Base-by-base conservation (phyloP, 2,329 filamentous ascomycete genomes). In the Aspergillus sp. region DNA sequence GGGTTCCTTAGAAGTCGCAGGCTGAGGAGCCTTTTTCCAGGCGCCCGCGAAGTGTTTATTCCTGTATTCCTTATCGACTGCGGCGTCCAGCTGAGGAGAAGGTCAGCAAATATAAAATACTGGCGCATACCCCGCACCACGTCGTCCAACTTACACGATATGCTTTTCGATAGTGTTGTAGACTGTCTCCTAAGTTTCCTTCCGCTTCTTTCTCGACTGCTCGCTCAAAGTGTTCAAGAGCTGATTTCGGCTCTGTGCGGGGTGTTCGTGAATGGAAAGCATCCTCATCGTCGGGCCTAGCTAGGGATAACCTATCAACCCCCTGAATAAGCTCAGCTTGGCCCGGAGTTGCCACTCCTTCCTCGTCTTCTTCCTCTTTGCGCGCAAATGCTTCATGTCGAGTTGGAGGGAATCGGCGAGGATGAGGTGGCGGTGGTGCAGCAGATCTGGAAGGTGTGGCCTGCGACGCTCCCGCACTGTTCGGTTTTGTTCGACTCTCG, bases 191-290 rank as follows among this genome's bases (percentile, higher is more conserved):
- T 54, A 98, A 82, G 65, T 87, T 95, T 0, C 95, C 95, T 69
- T 91, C 87, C 0, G 84, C 86, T 78, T 99, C 95, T 76, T 89
- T 93, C 77, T 96, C 91, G 59, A 97, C 93, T 3, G 94, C 95
- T 73, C 87, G 87, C 75, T 98, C 95, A 71, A 95, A 98, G 76
- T 97, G 91, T 69, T 98, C 95, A 17, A 99, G 79, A 0, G 95
- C 95, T 11, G 93, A 91, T 23, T 82, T 81, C 4, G 91, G 91
- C 68, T 90, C 85, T 23, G 68, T 71, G 53, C 67, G 64, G 15
- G 70, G 63, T 5, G 63, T 59, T 46, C 64, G 69, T 7, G 66
- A 65, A 19, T 71, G 72, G 50, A 81, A 80, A 4, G 68, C 71
- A 68, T 80, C 79, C 57, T 79, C 78, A 48, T 79, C 75, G 9